Evolutionary conservation across 2,329 filamentous ascomycete species (phyloP), one percentile per base, ranked within the genome.

Genomic region (Elsinoe arachidis): DNA sequence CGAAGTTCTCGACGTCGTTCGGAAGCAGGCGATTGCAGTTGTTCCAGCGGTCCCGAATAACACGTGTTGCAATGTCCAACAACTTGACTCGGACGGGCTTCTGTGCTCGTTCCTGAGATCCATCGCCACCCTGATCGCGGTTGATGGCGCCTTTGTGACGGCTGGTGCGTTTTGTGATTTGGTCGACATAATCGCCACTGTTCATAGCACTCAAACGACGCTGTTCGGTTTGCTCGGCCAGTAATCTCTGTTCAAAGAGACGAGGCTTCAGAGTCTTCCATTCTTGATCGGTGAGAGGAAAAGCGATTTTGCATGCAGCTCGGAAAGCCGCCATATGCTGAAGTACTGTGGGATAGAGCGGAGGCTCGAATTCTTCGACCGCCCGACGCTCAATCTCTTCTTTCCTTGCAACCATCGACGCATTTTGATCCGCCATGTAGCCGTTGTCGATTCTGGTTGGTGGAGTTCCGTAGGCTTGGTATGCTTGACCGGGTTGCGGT

Each of bases 321-420:
- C 86, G 82, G 68, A 90, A 92, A 1, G 86, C 83, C 47, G 86
- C 80, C 70, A 90, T 87, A 65, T 86, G 83, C 57, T 79, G 78
- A 58, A 91, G 74, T 41, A 87, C 76, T 62, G 76, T 78, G 38
- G 83, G 72, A 51, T 75, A 72, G 58, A 92, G 73, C 1, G 87
- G 85, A 23, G 87, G 87, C 33, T 83, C 71, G 51, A 92, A 76
- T 49, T 80, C 75, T 68, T 80, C 72, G 44, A 62, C 53, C 65
- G 85, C 88, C 26, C 86, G 81, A 54, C 79, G 79, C 68, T 90
- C 86, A 65, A 92, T 90, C 63, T 90, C 87, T 12, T 77, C 74
- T 67, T 80, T 82, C 60, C 86, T 80, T 58, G 76, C 77, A 57
- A 80, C 79, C 68, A 86, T 88, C 17, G 85, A 74, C 65, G 83